Conservation (phyloP, 176 grass and related monocot species). For the Microstegium vimineum region DNA sequence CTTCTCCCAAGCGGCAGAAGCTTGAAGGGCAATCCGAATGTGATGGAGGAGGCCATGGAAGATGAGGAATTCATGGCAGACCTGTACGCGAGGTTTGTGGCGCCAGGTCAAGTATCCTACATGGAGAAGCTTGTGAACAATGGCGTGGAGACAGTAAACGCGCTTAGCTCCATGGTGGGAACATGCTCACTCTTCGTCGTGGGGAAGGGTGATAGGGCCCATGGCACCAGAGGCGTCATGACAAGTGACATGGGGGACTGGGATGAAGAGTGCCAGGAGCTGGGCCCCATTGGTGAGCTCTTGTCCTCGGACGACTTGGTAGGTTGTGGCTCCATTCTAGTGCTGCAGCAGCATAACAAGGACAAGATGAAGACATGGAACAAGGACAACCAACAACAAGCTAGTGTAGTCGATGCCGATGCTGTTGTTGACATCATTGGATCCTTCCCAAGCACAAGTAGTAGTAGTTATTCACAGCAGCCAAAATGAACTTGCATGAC, state of each 20-base stretch:
- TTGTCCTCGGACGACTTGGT: conserved; percentile 64
- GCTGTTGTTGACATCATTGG: conserved; percentile 14
- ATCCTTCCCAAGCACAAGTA: background rate
- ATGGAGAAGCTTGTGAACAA: conserved; percentile 43
- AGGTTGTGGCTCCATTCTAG: conserved; percentile 49
- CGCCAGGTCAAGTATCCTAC: conserved; percentile 42
- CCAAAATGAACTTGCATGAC: too few relatives aligned
- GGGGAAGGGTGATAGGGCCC: conserved; percentile 17
- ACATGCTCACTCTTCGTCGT: conserved; percentile 61
- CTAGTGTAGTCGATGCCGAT: background rate
- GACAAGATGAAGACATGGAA: conserved; percentile 25
- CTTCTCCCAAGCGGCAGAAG: background rate
- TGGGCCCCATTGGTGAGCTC: conserved; percentile 67
- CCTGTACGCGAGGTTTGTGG: conserved; percentile 32
- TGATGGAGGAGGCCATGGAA: conserved; percentile 21
- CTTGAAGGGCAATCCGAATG: background rate
- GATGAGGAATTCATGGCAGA: conserved; percentile 57
- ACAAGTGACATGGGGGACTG: conserved; percentile 48
- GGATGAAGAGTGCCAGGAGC: conserved; percentile 62
- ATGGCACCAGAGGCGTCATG: background rate
- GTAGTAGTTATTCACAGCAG: background rate
- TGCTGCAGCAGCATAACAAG: conserved; percentile 50
- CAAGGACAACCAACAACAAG: background rate
- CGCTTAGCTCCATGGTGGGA: conserved; percentile 46
- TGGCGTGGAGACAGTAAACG: conserved; percentile 46